A percentile compares a stretch with the other conserved stretches of the same genome.
These are phyloP conservation scores for Solanum phureja DNA, from an alignment of 257 asterid genomes.

Conservation along the genomic window DNA sequence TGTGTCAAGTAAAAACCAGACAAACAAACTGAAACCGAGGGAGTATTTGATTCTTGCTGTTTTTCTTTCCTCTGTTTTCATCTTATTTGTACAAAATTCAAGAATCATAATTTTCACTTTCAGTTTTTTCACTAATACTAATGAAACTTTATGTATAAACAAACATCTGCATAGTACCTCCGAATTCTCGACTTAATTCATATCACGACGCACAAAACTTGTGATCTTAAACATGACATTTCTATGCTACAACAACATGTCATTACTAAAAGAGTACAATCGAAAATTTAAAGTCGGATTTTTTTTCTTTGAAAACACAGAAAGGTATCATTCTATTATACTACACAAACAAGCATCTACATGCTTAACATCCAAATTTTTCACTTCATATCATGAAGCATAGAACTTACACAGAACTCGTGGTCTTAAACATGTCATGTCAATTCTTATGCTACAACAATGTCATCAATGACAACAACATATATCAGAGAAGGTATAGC, in stretches of 20 bases:
- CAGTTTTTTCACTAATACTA: background rate
- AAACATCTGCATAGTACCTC: background rate
- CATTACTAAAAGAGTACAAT: background rate
- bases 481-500: accelerated
- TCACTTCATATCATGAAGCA: background rate
- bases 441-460: background rate
- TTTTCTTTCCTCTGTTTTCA: background rate
- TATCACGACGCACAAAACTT: background rate
- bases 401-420: background rate
- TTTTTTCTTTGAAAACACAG: background rate
- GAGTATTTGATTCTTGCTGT: background rate
- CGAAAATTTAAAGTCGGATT: background rate
- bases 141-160: background rate
- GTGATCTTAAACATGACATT: background rate
- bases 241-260: background rate
- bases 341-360: background rate
- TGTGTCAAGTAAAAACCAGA: background rate
- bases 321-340: background rate
- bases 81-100: background rate
- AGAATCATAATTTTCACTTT: background rate
- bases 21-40: no score
- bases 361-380: background rate
- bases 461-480: no score
- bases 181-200: background rate
- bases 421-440: background rate